Conservation (phyloP, 2,329 filamentous ascomycete genomes). For the Botrytis squamosa region DNA sequence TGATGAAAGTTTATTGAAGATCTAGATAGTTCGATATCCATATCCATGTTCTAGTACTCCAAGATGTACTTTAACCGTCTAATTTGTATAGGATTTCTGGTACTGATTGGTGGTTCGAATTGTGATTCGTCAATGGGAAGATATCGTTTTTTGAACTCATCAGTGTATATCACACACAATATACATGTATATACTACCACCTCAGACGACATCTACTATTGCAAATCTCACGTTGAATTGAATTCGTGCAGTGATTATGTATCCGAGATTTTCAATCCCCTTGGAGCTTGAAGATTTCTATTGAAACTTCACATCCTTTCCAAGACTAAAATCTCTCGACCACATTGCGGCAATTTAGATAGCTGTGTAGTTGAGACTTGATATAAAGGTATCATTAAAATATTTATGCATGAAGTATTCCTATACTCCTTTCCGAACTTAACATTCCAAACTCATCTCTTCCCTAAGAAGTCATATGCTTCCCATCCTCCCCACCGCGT, state of each 20-base stretch:
- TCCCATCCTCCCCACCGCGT: conserved; percentile 77
- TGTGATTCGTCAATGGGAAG: not conserved
- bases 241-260: not conserved
- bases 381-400: conserved; percentile 20
- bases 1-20: not conserved
- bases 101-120: not conserved
- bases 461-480: conserved; percentile 40
- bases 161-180: not conserved
- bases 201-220: not conserved
- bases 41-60: not conserved
- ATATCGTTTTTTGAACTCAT: not conserved
- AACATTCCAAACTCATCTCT: conserved; percentile 7
- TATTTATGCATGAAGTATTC: conserved; percentile 22
- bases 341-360: not conserved
- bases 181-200: no score
- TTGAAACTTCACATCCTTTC: not conserved
- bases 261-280: not conserved
- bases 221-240: not conserved
- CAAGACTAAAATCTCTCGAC: not conserved
- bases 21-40: not conserved
- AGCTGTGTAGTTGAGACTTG: not conserved
- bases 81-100: not conserved
- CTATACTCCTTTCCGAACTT: conserved; percentile 9
- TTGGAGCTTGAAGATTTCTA: not conserved
- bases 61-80: not conserved